phyloP scores from a whole-genome alignment of 768 basidiomycete genomes.

The Lenzites betulinus region DNA sequence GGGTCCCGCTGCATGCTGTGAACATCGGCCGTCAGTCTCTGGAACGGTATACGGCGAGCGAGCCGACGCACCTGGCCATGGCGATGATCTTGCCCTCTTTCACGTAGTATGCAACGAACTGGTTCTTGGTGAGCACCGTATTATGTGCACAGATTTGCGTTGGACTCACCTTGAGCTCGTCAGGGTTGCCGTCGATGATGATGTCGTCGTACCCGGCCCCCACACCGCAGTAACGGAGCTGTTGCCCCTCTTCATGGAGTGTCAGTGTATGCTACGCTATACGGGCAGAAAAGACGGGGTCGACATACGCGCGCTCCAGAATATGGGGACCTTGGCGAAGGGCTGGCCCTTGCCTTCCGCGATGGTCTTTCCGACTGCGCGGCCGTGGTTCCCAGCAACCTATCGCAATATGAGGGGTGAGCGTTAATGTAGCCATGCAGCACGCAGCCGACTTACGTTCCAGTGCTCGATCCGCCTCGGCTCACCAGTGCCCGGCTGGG shows the following conservation, averaged over 20 bases:
- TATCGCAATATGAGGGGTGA: conserved; percentile 25
- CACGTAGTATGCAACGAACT: conserved; percentile 84
- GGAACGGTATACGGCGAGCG: no score
- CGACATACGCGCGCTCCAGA: conserved; percentile 86
- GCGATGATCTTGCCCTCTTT: conserved; percentile 65
- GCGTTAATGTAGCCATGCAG: neutral
- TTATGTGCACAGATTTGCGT: no score
- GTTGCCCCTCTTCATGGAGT: conserved; percentile 67
- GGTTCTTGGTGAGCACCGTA: neutral
- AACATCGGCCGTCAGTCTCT: neutral
- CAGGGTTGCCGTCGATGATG: conserved; percentile 72
- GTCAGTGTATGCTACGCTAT: neutral
- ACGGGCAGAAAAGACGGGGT: neutral
- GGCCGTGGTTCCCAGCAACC: conserved; percentile 86
- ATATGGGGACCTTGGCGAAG: conserved; percentile 81
- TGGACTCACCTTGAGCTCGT: conserved; percentile 68
- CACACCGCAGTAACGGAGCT: conserved; percentile 82
- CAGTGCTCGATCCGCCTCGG: conserved; percentile 81
- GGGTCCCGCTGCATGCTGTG: conserved; percentile 81
- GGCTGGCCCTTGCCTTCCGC: conserved; percentile 57
- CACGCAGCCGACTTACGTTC: conserved; percentile 56
- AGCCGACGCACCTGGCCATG: conserved; percentile 54
- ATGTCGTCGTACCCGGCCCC: conserved; percentile 74
- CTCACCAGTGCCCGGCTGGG: conserved; percentile 55
- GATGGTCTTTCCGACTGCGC: conserved; percentile 80